Conservation (phyloP, 2,329 filamentous ascomycete species). For the Metarhizium robertsii region DNA sequence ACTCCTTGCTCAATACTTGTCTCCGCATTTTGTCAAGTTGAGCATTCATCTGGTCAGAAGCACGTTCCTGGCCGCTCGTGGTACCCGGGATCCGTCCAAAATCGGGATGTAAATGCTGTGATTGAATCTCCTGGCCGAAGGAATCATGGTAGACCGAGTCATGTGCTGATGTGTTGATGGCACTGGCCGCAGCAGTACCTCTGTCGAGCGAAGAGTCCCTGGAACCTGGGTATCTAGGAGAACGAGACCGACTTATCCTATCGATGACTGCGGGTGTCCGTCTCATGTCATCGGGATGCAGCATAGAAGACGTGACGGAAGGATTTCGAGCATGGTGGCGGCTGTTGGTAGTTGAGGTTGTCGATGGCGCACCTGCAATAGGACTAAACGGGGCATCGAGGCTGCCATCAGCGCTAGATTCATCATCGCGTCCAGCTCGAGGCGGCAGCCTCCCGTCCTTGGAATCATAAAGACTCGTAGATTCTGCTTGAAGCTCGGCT, state of each 20-base stretch:
- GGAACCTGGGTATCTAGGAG: conserved; percentile 35
- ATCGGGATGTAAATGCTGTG: conserved; percentile 35
- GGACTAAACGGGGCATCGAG: conserved; percentile 35
- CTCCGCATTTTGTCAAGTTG: conserved; percentile 66
- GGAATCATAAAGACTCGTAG: conserved; percentile 28
- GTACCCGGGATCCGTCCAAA: conserved; percentile 46
- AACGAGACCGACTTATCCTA: conserved; percentile 40
- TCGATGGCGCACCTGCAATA: conserved; percentile 17
- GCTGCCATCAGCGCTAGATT: conserved; percentile 34
- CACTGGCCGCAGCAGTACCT: conserved; percentile 46
- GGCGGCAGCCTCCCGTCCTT: conserved; percentile 25
- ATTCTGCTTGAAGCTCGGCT: conserved; percentile 28
- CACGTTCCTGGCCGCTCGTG: conserved; percentile 42
- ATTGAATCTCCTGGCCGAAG: conserved; percentile 37
- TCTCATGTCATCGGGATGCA: conserved; percentile 28
- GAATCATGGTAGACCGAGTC: conserved; percentile 48
- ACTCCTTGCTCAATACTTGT: conserved; percentile 86
- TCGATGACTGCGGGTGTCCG: conserved; percentile 44
- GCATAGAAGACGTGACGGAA: conserved; percentile 25
- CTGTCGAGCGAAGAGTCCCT: conserved; percentile 51
- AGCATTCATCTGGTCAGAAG: conserved; percentile 49
- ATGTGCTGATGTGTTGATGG: conserved; percentile 49
- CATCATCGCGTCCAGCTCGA: conserved; percentile 31
- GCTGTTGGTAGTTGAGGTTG: conserved; percentile 25
- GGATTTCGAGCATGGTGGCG: conserved; percentile 21